These are phyloP conservation scores for Hymenoscyphus salicellus DNA, from an alignment of 2,329 filamentous ascomycete species.

Conservation along the genomic window DNA sequence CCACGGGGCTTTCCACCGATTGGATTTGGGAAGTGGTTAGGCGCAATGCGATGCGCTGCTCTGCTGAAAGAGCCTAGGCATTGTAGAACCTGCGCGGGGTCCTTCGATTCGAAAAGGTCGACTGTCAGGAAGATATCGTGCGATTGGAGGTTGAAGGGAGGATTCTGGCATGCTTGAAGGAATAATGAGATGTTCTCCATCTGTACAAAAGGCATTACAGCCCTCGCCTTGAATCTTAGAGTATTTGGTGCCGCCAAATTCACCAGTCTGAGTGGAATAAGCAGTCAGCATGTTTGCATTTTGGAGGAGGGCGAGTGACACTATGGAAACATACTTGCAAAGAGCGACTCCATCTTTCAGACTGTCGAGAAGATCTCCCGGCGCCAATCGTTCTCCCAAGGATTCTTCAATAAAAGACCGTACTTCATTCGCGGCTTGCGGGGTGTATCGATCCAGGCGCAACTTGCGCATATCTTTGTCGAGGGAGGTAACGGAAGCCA, in stretches of 20 bases:
- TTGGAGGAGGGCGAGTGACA: neutral
- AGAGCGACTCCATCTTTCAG: slow-evolving; percentile 89
- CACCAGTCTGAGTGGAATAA: slow-evolving; percentile 54
- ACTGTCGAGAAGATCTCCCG: slow-evolving; percentile 75
- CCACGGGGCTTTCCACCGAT: slow-evolving; percentile 70
- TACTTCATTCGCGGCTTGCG: slow-evolving; percentile 81
- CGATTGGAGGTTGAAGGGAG: slow-evolving; percentile 81
- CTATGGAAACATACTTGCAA: slow-evolving; percentile 69
- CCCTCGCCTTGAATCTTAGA: slow-evolving; percentile 80
- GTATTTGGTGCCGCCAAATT: slow-evolving; percentile 76
- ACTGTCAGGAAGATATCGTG: slow-evolving; percentile 97
- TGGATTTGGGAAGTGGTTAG: slow-evolving; percentile 66
- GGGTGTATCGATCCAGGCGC: slow-evolving; percentile 90
- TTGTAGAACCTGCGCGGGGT: slow-evolving; percentile 92
- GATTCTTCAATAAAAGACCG: slow-evolving; percentile 81
- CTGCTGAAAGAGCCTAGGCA: slow-evolving; percentile 90
- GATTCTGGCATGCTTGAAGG: slow-evolving; percentile 78
- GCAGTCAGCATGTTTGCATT: neutral
- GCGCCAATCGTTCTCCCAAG: slow-evolving; percentile 68
- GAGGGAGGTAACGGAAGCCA: slow-evolving; percentile 91
- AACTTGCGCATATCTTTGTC: slow-evolving; percentile 94
- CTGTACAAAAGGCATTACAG: slow-evolving; percentile 95
- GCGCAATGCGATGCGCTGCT: slow-evolving; percentile 71
- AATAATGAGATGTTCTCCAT: slow-evolving; percentile 99
- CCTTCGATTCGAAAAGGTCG: slow-evolving; percentile 92